These are phyloP conservation scores for Grammothele lineata DNA, from an alignment of 768 basidiomycete species.

Conservation along the genomic window DNA sequence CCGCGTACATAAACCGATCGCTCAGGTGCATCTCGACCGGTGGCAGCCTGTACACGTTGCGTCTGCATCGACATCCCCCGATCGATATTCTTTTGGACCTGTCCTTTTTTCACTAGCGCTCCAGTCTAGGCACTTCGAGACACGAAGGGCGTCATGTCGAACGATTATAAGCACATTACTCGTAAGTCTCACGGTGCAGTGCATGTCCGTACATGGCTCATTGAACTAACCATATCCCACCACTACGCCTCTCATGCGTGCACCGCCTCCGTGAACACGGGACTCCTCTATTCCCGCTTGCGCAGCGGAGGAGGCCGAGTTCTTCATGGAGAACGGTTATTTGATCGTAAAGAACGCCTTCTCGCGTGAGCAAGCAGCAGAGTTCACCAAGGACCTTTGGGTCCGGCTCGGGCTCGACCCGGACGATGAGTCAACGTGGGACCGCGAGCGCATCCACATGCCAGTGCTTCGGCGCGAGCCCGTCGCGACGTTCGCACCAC, in stretches of 20 bases:
- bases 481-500: slow-evolving; percentile 49
- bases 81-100: no score
- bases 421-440: slow-evolving; percentile 52
- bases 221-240: not conserved
- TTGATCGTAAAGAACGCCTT: slow-evolving; percentile 51
- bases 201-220: not conserved
- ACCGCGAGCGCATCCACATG: slow-evolving; percentile 49
- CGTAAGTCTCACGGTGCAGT: no score
- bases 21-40: no score
- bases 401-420: slow-evolving; percentile 48
- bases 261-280: no score
- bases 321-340: slow-evolving; percentile 55
- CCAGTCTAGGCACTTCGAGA: no score
- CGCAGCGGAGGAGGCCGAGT: slow-evolving; percentile 44
- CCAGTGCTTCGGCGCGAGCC: slow-evolving; percentile 44
- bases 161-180: no score
- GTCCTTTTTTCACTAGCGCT: no score
- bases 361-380: slow-evolving; percentile 43
- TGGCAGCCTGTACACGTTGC: no score
- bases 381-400: slow-evolving; percentile 51
- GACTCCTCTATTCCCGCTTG: no score
- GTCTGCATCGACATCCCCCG: no score
- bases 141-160: no score
- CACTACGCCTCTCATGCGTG: not conserved
- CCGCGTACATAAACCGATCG: no score